Evolutionary conservation across 2,329 filamentous ascomycete genomes (phyloP), one percentile per base, ranked within the genome.

Genomic region (Alternaria hordeiaustralica): DNA sequence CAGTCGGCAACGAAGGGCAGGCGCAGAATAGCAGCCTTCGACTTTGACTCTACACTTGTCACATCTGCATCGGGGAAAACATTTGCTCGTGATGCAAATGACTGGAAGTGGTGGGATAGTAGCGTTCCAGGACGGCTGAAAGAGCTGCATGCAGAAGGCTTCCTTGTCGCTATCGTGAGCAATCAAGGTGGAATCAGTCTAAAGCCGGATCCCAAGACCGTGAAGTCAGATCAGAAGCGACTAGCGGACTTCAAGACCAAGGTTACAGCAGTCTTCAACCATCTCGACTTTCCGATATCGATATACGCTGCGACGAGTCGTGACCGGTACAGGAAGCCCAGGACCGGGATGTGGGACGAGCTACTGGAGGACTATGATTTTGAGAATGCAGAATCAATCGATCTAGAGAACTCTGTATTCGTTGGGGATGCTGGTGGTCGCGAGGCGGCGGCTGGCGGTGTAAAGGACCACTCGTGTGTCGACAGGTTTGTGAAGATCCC

Each of bases 81-180:
- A 55, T 95, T 95, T 74, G 86, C 88, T 3, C 86, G 86, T 55
- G 87, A 89, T 68, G 87, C 89, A 0, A 83, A 84, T 5, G 95
- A 98, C 77, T 99, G 96, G 96, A 93, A 92, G 78, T 99, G 96
- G 96, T 98, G 94, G 93, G 84, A 96, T 77, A 71, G 81, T 13
- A 85, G 82, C 18, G 92, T 98, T 0, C 93, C 93, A 1, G 80
- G 79, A 0, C 87, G 83, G 56, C 79, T 99, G 18, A 87, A 86
- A 68, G 83, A 89, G 63, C 83, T 98, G 2, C 87, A 93, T 73
- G 83, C 88, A 11, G 87, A 96, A 69, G 93, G 91, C 28, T 96
- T 92, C 79, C 87, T 87, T 49, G 81, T 98, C 12, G 87, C 93
- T 18, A 87, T 98, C 51, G 81, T 99, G 54, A 96, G 92, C 66